Conservation (phyloP, 1,284 basidiomycete genomes). For the Lentinula novae-zelandiae region DNA sequence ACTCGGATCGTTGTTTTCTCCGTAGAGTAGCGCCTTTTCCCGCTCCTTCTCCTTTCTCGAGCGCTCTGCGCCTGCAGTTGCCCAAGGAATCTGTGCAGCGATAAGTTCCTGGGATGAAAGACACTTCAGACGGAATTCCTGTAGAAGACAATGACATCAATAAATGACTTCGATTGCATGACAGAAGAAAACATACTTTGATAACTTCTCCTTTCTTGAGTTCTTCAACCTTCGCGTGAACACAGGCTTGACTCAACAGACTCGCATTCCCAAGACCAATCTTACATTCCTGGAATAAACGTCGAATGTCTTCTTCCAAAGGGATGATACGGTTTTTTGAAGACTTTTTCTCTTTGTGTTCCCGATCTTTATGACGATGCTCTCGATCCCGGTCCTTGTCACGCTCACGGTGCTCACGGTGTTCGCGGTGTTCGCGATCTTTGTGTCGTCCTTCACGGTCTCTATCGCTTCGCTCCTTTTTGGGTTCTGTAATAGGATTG, state of each 20-base stretch:
- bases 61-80: constrained; percentile 67
- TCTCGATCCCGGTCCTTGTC: constrained; percentile 6
- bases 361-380: neutral
- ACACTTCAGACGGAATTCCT: constrained; percentile 77
- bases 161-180: neutral
- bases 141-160: neutral
- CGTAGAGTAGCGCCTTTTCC: constrained; percentile 31
- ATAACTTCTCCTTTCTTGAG: constrained; percentile 52
- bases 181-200: constrained; percentile 37
- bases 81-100: constrained; percentile 76
- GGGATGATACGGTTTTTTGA: constrained; percentile 56
- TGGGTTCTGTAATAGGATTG: neutral
- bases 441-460: constrained; percentile 6
- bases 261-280: constrained; percentile 70
- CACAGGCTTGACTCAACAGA: constrained; percentile 61
- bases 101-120: constrained; percentile 70
- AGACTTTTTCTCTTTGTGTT: constrained; percentile 25
- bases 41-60: constrained; percentile 38
- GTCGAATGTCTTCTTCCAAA: constrained; percentile 70
- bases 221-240: constrained; percentile 62
- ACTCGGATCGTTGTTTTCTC: neutral
- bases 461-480: constrained; percentile 3
- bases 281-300: constrained; percentile 75
- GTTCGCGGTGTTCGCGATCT: neutral
- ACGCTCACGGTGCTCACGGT: neutral